These are phyloP conservation scores for Globisporangium orthogonon DNA, from an alignment of 352 stramenopile genomes.

Conservation along the genomic window DNA sequence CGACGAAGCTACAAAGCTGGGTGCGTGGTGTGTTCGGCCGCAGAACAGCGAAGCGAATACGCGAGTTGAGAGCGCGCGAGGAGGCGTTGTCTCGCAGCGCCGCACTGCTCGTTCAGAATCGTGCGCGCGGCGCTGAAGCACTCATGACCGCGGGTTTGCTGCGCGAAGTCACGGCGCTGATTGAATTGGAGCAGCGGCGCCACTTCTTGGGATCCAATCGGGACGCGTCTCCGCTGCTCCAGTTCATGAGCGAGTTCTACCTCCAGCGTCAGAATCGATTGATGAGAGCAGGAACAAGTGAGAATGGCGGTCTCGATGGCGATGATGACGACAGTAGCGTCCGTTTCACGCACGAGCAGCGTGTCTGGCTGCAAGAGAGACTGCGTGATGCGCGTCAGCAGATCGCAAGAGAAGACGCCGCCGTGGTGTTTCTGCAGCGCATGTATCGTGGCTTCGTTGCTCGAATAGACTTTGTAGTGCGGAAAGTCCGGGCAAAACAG, in stretches of 20 bases:
- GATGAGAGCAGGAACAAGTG: not conserved
- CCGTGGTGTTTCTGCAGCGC: constrained; percentile 45
- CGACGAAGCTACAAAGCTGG: constrained; percentile 33
- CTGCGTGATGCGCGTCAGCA: constrained; percentile 25
- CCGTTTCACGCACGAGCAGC: constrained; percentile 32
- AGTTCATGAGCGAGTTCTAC: constrained; percentile 43
- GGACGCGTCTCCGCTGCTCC: constrained; percentile 33
- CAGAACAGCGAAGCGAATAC: constrained; percentile 17
- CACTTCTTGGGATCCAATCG: constrained; percentile 25
- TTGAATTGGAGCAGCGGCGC: constrained; percentile 42
- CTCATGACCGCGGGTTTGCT: constrained; percentile 29
- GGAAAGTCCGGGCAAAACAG: constrained; percentile 28
- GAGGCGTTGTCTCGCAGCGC: constrained; percentile 26
- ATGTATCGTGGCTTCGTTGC: constrained; percentile 42
- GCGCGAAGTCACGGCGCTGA: constrained; percentile 25
- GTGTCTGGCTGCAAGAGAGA: constrained; percentile 29
- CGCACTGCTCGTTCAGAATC: constrained; percentile 52
- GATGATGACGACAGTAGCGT: not conserved
- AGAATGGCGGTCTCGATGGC: too few relatives aligned
- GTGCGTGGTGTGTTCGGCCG: constrained; percentile 19
- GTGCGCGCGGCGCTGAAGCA: constrained; percentile 37
- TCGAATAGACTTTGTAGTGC: constrained; percentile 31
- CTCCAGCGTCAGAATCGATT: not conserved
- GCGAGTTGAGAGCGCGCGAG: constrained; percentile 19
- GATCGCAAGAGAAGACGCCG: constrained; percentile 31